These are phyloP conservation scores for Ogataea methylovora DNA, from an alignment of 805 yeast species.

Conservation along the genomic window DNA sequence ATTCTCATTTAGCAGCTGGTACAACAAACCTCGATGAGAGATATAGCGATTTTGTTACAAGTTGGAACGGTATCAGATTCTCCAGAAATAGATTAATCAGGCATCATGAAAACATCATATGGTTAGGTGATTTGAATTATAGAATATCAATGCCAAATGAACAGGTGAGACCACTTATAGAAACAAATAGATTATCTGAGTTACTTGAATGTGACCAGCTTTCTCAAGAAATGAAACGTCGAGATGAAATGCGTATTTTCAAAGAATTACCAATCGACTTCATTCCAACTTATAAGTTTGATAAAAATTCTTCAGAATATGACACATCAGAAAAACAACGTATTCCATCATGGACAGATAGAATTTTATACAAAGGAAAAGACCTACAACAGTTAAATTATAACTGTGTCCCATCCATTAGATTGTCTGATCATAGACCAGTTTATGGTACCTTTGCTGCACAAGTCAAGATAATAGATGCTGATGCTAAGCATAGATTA, in stretches of 20 bases:
- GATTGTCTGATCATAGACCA: conserved; percentile 86
- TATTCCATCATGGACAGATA: conserved; percentile 95
- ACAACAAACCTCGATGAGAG: conserved; percentile 74
- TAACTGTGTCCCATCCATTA: conserved; percentile 50
- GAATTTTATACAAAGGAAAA: conserved; percentile 63
- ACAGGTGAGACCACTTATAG: conserved; percentile 54
- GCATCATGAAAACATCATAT: conserved; percentile 81
- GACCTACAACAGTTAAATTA: conserved; percentile 59
- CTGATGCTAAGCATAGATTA: conserved; percentile 45
- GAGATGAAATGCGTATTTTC: conserved; percentile 68
- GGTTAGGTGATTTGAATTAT: conserved; percentile 95
- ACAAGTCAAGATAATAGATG: conserved; percentile 62
- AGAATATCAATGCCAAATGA: conserved; percentile 69
- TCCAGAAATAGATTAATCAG: conserved; percentile 66
- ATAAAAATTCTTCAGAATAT: conserved; percentile 70
- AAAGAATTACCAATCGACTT: conserved; percentile 72
- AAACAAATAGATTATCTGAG: conserved; percentile 33
- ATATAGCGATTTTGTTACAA: conserved; percentile 72
- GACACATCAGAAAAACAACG: conserved; percentile 90
- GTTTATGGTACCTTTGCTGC: conserved; percentile 75
- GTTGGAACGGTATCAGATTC: conserved; percentile 69
- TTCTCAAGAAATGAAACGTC: conserved; percentile 60
- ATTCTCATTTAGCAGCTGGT: conserved; percentile 95
- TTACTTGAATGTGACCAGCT: conserved; percentile 75
- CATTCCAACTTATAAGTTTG: conserved; percentile 88